Percentiles rank a stretch among this genome's conserved stretches.
phyloP scores from a whole-genome alignment of 192 early-diverging fungal genomes.

The Coemansia sp. region DNA sequence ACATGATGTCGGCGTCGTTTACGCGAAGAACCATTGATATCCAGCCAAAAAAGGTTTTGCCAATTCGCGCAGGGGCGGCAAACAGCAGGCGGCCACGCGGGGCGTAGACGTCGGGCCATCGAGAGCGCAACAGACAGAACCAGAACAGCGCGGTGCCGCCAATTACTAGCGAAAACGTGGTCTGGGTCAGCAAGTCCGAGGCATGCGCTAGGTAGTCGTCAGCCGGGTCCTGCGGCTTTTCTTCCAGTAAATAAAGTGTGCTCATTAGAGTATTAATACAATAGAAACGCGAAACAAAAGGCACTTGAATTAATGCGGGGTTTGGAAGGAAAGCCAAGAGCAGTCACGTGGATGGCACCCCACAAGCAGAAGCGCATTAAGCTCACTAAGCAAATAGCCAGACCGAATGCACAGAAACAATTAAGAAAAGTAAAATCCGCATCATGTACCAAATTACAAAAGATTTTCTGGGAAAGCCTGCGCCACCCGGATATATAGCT shows the following conservation, averaged over 20 bases:
- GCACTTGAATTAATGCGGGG: neutral
- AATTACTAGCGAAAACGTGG: conserved; percentile 34
- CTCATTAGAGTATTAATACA: conserved; percentile 1
- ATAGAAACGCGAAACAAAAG: neutral
- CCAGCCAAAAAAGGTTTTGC: conserved; percentile 52
- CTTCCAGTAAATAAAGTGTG: neutral
- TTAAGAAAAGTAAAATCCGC: too few species aligned
- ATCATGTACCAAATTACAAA: conserved; percentile 56
- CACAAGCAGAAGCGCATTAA: too few species aligned
- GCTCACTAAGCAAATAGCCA: too few species aligned
- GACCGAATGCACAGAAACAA: too few species aligned
- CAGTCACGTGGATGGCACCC: too few species aligned
- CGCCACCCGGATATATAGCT: conserved; percentile 96
- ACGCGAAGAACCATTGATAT: conserved; percentile 41
- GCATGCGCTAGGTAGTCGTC: conserved; percentile 50
- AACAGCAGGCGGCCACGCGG: conserved; percentile 48
- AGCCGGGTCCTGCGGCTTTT: conserved; percentile 16
- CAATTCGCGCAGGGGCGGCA: conserved; percentile 46
- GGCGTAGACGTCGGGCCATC: conserved; percentile 58
- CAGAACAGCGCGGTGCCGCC: conserved; percentile 45
- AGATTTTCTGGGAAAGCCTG: conserved; percentile 90
- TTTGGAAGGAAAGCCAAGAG: neutral
- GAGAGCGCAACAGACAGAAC: conserved; percentile 55
- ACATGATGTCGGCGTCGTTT: conserved; percentile 51
- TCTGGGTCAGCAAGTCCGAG: conserved; percentile 54